phyloP scores from a whole-genome alignment of 257 asterid species.

The Solanum gandarillasii region DNA sequence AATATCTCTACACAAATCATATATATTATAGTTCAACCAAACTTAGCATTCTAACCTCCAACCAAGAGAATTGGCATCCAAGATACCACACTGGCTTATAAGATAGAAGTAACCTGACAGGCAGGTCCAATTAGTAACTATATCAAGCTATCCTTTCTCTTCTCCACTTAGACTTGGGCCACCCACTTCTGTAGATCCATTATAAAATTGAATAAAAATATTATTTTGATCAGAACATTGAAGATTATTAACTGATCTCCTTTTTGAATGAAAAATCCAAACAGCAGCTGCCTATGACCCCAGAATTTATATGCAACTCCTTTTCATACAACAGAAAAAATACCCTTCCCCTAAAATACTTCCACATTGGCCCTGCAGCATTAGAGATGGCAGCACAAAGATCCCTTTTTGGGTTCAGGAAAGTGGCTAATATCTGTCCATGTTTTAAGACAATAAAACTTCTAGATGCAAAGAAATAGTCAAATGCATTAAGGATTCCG shows the following conservation, averaged over 20 bases:
- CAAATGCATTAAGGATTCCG: not conserved
- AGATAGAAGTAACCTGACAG: not conserved
- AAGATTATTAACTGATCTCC: not conserved
- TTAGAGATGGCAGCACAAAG: not conserved
- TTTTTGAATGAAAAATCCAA: not conserved
- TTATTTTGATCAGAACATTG: not conserved
- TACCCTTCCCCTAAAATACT: not conserved
- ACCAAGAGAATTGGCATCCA: not conserved
- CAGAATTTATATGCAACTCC: not conserved
- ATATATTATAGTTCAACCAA: not conserved
- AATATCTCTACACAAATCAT: not conserved
- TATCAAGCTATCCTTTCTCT: not conserved
- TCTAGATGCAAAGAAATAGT: not conserved
- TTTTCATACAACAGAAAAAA: not conserved
- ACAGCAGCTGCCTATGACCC: not conserved
- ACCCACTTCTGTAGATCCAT: not conserved
- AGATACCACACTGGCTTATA: not conserved
- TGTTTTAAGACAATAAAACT: not conserved
- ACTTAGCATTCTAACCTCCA: not conserved
- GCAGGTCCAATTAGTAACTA: not conserved
- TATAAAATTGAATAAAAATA: not conserved
- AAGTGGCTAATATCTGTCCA: not conserved
- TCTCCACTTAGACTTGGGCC: not conserved
- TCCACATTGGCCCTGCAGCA: not conserved
- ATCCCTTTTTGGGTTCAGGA: not conserved